Conservation (phyloP, 495 filamentous ascomycete species). For the Oidiodendron maius region DNA sequence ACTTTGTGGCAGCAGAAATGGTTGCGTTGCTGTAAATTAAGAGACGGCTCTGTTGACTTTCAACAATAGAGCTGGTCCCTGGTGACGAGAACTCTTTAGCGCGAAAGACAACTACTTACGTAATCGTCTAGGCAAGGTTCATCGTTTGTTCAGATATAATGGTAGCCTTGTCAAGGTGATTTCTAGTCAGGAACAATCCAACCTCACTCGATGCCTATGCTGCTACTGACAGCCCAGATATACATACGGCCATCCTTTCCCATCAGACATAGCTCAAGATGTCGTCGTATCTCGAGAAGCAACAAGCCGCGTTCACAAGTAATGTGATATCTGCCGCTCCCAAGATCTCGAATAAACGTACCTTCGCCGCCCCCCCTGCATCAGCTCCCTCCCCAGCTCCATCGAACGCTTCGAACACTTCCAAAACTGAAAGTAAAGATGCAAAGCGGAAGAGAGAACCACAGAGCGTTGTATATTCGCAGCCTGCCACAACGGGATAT, state of each 20-base stretch:
- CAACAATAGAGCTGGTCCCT: background rate
- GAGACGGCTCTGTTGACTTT: background rate
- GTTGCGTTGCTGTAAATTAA: background rate
- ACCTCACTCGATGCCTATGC: no score
- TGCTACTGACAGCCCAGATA: no score
- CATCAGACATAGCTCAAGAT: constrained; percentile 25
- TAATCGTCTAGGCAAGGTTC: background rate
- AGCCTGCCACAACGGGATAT: constrained; percentile 69
- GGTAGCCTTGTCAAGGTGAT: background rate
- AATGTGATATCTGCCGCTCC: constrained; percentile 39
- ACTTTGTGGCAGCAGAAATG: background rate
- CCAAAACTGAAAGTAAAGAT: constrained; percentile 39
- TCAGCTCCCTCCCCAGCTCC: constrained; percentile 33
- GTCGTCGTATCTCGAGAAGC: constrained; percentile 45
- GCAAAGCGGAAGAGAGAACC: constrained; percentile 52
- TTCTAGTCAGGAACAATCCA: no score
- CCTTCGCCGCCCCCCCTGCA: constrained; percentile 29
- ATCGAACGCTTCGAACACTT: constrained; percentile 38
- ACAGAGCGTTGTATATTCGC: constrained; percentile 60
- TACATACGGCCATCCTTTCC: no score
- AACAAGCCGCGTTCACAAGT: constrained; percentile 40
- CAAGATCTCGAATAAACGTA: constrained; percentile 43
- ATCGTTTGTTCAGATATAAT: background rate
- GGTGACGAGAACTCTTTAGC: background rate
- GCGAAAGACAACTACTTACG: background rate